A percentile compares a stretch with the other conserved stretches of the same genome.
Conservation (phyloP, 2,329 filamentous ascomycete species). For the Pseudopyricularia cyperi region DNA sequence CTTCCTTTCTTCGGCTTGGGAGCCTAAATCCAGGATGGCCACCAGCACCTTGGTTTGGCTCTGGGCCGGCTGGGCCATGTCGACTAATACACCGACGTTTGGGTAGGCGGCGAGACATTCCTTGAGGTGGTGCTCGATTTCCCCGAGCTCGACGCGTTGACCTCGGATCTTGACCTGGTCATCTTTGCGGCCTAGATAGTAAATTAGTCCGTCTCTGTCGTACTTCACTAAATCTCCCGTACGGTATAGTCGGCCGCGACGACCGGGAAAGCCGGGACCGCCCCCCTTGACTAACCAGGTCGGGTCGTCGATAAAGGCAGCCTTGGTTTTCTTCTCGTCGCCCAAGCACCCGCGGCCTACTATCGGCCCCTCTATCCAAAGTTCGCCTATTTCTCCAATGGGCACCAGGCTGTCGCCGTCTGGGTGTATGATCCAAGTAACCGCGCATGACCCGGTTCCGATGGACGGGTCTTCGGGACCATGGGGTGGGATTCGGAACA, state of each 20-base stretch:
- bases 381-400: neutral
- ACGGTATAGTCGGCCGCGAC: constrained; percentile 5
- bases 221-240: constrained; percentile 4
- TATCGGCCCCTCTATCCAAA: neutral
- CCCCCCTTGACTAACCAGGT: neutral
- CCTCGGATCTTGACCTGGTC: constrained; percentile 1
- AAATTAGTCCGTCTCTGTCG: neutral
- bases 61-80: neutral
- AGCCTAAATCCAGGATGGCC: neutral
- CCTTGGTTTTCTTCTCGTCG: neutral
- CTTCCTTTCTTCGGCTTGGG: neutral
- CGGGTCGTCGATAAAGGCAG: neutral
- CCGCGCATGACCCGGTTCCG: neutral
- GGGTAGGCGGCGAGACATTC: neutral
- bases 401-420: neutral
- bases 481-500: too few relatives aligned
- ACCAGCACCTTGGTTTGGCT: neutral
- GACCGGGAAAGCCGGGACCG: too few relatives aligned
- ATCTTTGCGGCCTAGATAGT: neutral
- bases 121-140: constrained; percentile 2
- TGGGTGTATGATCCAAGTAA: neutral
- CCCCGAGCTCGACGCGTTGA: constrained; percentile 1
- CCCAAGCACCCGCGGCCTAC: neutral
- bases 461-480: too few relatives aligned
- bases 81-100: neutral